Conservation (phyloP, 75 land plant species). For the Sequoiadendron giganteum region DNA sequence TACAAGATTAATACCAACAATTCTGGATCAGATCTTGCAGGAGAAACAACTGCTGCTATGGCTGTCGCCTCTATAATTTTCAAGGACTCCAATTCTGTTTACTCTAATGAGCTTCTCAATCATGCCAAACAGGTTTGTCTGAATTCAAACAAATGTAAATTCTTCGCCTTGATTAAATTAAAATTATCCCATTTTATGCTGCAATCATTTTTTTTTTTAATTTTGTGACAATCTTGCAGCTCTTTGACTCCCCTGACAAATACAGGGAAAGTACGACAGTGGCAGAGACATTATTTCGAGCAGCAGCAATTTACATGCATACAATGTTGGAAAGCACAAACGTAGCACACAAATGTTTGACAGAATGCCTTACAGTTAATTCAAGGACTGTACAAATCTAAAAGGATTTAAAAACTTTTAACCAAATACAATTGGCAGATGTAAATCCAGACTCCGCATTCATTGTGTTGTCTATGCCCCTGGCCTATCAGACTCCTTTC, state of each 20-base stretch:
- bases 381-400: no score
- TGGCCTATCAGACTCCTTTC: no score
- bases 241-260: slow-evolving; percentile 43
- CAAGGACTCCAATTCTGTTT: slow-evolving; percentile 26
- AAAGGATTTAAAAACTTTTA: no score
- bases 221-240: slow-evolving; percentile 22
- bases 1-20: slow-evolving; percentile 46
- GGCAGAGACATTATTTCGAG: slow-evolving; percentile 9
- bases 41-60: slow-evolving; percentile 75
- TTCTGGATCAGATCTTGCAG: slow-evolving; percentile 73
- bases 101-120: slow-evolving; percentile 37
- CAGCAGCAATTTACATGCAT: no score
- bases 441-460: no score
- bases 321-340: no score
- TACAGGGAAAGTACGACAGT: slow-evolving; percentile 38
- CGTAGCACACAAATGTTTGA: no score
- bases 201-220: not conserved
- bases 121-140: slow-evolving; percentile 37
- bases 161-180: not conserved
- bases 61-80: slow-evolving; percentile 65
- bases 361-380: no score
- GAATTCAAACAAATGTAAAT: not conserved
- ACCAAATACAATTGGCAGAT: no score
- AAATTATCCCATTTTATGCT: not conserved
- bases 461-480: no score